phyloP scores from a whole-genome alignment of 495 filamentous ascomycete species.

The Hyaloscypha hepaticicola region DNA sequence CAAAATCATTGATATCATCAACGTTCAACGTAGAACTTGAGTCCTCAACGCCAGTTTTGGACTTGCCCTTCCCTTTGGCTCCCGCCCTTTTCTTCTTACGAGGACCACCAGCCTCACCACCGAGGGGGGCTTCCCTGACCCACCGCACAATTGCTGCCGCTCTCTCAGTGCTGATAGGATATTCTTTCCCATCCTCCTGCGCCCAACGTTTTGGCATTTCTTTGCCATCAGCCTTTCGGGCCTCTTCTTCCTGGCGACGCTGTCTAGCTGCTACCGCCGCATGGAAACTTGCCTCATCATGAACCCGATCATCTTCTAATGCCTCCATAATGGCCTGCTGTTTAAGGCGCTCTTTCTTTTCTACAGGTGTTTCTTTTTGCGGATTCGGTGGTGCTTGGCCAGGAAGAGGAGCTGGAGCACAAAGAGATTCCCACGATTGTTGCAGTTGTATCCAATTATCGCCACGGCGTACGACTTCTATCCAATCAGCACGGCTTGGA shows the following conservation, averaged over 20 bases:
- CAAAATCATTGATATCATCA: slow-evolving; percentile 22
- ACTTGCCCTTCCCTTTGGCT: slow-evolving; percentile 17
- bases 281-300: slow-evolving; percentile 62
- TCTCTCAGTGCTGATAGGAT: slow-evolving; percentile 66
- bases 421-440: slow-evolving; percentile 67
- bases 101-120: slow-evolving; percentile 33
- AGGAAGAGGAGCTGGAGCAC: slow-evolving; percentile 63
- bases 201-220: slow-evolving; percentile 58
- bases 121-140: slow-evolving; percentile 62
- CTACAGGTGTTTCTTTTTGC: slow-evolving; percentile 46
- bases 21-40: slow-evolving; percentile 18
- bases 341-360: slow-evolving; percentile 55
- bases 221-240: slow-evolving; percentile 37
- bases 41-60: slow-evolving; percentile 17
- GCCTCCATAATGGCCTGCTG: slow-evolving; percentile 65
- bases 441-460: slow-evolving; percentile 64
- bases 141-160: slow-evolving; percentile 66
- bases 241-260: slow-evolving; percentile 51
- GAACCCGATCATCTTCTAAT: slow-evolving; percentile 61
- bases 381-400: slow-evolving; percentile 24
- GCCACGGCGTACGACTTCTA: slow-evolving; percentile 64
- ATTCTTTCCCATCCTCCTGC: slow-evolving; percentile 63
- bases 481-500: slow-evolving; percentile 74
- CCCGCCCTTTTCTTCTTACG: slow-evolving; percentile 34
- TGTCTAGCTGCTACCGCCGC: slow-evolving; percentile 59